Evolutionary conservation across 179 eudicot genomes (phyloP).

Genomic region (Beta lomatogona): DNA sequence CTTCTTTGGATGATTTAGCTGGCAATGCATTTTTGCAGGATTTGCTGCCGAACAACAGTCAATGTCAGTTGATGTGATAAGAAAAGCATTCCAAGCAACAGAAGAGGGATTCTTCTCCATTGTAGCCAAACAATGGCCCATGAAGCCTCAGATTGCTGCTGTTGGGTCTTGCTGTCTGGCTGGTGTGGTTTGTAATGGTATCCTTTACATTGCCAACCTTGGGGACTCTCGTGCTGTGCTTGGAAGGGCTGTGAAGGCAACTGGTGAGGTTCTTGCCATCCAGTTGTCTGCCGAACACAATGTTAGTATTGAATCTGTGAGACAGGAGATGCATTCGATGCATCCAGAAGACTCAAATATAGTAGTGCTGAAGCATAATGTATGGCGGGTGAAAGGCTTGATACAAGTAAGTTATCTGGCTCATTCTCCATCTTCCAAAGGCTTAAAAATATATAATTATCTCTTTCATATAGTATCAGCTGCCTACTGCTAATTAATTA

Average conservation of each 20-base stretch:
- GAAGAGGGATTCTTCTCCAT: slow-evolving; percentile 86
- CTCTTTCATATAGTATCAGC: background rate
- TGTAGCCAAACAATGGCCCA: slow-evolving; percentile 82
- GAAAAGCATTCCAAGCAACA: slow-evolving; percentile 92
- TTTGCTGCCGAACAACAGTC: slow-evolving; percentile 80
- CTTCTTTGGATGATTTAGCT: background rate
- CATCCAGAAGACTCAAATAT: slow-evolving; percentile 89
- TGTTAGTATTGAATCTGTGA: slow-evolving; percentile 81
- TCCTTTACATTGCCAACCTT: slow-evolving; percentile 76
- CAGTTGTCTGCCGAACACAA: slow-evolving; percentile 94
- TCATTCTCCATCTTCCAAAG: background rate
- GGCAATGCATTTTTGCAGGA: slow-evolving; percentile 42
- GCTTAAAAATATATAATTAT: too few relatives aligned
- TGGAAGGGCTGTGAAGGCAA: slow-evolving; percentile 77
- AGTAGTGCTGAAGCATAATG: slow-evolving; percentile 92
- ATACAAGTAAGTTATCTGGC: slow-evolving; percentile 62
- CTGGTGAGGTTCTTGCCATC: slow-evolving; percentile 78
- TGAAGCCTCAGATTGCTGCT: slow-evolving; percentile 84
- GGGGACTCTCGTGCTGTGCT: slow-evolving; percentile 98
- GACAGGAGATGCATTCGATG: slow-evolving; percentile 84
- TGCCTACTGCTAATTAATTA: background rate
- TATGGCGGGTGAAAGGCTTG: slow-evolving; percentile 96
- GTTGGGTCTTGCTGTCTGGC: slow-evolving; percentile 97
- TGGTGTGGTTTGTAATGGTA: slow-evolving; percentile 74
- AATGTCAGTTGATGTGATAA: slow-evolving; percentile 83